Evolutionary conservation across 805 yeast genomes (phyloP), one percentile per base, ranked within the genome.

Genomic region (Sugiyamaella lignohabitans): DNA sequence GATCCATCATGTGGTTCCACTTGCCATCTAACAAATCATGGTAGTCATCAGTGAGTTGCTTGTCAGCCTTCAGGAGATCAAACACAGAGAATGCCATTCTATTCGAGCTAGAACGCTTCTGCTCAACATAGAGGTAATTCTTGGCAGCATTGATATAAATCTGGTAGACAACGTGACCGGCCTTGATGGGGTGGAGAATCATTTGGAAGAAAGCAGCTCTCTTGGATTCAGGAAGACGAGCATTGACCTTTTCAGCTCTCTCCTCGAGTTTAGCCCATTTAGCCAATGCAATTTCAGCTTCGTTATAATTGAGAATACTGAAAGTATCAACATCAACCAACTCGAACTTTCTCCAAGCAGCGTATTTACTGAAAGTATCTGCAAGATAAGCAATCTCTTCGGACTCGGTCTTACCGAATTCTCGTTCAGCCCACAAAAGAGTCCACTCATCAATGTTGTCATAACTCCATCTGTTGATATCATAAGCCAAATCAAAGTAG

Each of bases 401-500:
- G 16, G 47, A 45, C 20, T 22, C 17, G 3, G 21, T 19, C 8
- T 24, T 22, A 5, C 52, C 54, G 21, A 48, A 51, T 35, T 42
- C 46, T 27, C 43, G 21, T n/a, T 43, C 38, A 35, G 54, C 52
- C 54, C 54, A 51, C 16, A 16, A 29, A 17, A 22, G 19, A 10
- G 34, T 16, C 52, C 52, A 51, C 20, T 45, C 42, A 24, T 30
- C 23, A 16, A 44, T 45, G 19, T 30, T 45, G 18, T 19, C 20
- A 20, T 45, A 38, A 18, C 21, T 19, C 50, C 50, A 51, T 36
- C 36, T 36, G 10, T 48, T 44, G 29, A 48, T 42, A 39, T 51
- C 52, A 42, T 48, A 49, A 4, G 54, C 54, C 14, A 51, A 24
- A 40, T 55, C 59, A 23, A 60, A 43, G 48, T 43, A 60, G 37